Percentiles rank a stretch among this genome's conserved stretches.
Conservation (phyloP, 441 rosid species). For the Isatis lusitanica region DNA sequence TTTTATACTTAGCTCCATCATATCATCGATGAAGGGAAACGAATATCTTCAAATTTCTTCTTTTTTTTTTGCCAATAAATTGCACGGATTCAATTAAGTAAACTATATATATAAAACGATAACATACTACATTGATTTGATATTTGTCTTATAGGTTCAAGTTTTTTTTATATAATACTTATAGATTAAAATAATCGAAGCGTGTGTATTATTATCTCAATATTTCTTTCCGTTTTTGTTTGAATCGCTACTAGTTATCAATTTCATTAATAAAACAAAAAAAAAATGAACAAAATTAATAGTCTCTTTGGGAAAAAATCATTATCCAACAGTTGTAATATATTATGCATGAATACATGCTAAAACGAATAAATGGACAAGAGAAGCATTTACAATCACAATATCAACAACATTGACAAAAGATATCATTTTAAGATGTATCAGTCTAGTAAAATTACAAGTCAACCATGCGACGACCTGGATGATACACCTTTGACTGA, state of each 20-base stretch:
- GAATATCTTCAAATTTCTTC: background rate
- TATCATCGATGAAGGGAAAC: background rate
- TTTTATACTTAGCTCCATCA: conserved; percentile 4
- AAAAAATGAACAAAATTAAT: background rate
- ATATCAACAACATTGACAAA: background rate
- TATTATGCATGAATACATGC: background rate
- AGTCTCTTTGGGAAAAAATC: background rate
- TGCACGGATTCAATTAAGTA: background rate
- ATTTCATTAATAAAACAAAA: background rate
- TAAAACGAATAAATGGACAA: background rate
- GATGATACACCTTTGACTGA: background rate
- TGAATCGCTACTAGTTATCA: background rate
- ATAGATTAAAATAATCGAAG: background rate
- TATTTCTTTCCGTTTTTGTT: background rate
- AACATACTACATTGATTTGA: background rate
- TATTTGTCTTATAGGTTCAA: background rate
- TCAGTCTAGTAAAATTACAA: background rate
- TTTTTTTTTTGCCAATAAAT: background rate
- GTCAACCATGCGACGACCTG: background rate
- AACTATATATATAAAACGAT: background rate
- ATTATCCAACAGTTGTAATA: background rate
- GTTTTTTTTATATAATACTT: background rate
- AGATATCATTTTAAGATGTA: background rate
- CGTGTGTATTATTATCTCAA: background rate
- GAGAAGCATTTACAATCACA: background rate